Conservation (phyloP, 2,329 filamentous ascomycete species). For the Waltergamsia citrina region DNA sequence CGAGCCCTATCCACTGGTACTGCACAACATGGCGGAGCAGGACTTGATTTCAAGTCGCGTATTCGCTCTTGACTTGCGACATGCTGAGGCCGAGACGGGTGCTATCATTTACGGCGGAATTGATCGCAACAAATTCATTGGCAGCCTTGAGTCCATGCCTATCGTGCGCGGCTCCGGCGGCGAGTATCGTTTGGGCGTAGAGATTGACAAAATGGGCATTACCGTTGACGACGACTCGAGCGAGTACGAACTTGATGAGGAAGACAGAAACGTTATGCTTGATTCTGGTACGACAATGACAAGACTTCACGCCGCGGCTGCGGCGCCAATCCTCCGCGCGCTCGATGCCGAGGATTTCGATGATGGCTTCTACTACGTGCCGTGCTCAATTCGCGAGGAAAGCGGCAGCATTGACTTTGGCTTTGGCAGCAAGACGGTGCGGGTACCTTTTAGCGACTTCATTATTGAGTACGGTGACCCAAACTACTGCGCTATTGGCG, state of each 20-base stretch:
- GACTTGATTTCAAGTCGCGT: conserved; percentile 38
- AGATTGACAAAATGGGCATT: conserved; percentile 19
- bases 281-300: conserved; percentile 44
- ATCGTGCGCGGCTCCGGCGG: conserved; percentile 27
- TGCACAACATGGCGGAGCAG: conserved; percentile 36
- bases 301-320: conserved; percentile 31
- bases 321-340: conserved; percentile 29
- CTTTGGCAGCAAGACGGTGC: conserved; percentile 30
- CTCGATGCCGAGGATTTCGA: conserved; percentile 29
- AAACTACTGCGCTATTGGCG: conserved; percentile 30
- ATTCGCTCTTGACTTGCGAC: conserved; percentile 41
- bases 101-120: conserved; percentile 44
- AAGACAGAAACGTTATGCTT: conserved; percentile 33
- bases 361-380: conserved; percentile 32
- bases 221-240: conserved; percentile 10
- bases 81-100: conserved; percentile 29
- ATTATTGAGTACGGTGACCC: conserved; percentile 31
- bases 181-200: conserved; percentile 25
- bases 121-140: conserved; percentile 41
- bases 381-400: conserved; percentile 26
- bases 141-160: conserved; percentile 30
- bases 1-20: conserved; percentile 41
- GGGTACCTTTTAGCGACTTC: conserved; percentile 36
- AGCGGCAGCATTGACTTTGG: conserved; percentile 36
- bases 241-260: conserved; percentile 12